Evolutionary conservation across 2,329 filamentous ascomycete species (phyloP).

Genomic region (Aureobasidium sp.): DNA sequence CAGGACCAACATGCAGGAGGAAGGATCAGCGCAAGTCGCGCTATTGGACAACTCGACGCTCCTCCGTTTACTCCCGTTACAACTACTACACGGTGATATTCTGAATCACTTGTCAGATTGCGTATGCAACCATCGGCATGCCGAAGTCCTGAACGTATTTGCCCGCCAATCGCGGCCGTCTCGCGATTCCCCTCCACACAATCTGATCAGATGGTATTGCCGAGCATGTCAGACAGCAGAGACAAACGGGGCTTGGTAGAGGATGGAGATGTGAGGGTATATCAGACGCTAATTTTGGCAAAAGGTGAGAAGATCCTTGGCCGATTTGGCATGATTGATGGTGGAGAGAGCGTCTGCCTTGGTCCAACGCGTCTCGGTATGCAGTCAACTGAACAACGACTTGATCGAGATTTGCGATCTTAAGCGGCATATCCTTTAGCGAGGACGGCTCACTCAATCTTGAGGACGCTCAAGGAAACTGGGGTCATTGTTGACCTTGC

Average conservation of each 20-base stretch:
- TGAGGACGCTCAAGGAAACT: constrained; percentile 73
- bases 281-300: background rate
- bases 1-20: background rate
- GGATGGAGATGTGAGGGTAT: background rate
- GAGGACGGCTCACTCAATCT: constrained; percentile 9
- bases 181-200: background rate
- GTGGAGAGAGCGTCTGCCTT: background rate
- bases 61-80: background rate
- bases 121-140: background rate
- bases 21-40: constrained; percentile 1
- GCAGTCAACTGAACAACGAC: background rate
- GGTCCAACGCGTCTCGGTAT: constrained; percentile 6
- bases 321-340: background rate
- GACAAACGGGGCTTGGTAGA: background rate
- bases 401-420: constrained; percentile 1
- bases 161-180: background rate
- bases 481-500: constrained; percentile 74
- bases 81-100: constrained; percentile 10
- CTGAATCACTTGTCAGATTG: constrained; percentile 6
- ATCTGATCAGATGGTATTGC: background rate
- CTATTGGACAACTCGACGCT: background rate
- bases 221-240: background rate
- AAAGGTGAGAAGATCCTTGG: background rate
- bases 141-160: background rate
- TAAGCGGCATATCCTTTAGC: background rate